phyloP scores from a whole-genome alignment of 2,329 filamentous ascomycete genomes.

The Dothideomycetidae sp. region DNA sequence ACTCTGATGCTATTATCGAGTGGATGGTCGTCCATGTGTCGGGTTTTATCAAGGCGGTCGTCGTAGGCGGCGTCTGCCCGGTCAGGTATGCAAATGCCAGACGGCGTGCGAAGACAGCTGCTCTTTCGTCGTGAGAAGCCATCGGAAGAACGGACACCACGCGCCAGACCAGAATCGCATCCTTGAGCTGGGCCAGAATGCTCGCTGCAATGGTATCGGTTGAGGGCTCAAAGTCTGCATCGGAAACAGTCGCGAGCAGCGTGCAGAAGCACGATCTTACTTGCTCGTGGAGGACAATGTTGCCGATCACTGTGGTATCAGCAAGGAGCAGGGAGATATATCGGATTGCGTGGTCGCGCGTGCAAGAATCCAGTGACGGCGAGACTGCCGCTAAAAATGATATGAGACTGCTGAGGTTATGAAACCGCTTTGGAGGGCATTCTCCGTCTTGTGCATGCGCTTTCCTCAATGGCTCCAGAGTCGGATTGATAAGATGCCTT shows the following conservation, averaged over 20 bases:
- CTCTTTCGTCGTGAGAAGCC: conserved; percentile 30
- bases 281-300: not conserved
- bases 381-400: not conserved
- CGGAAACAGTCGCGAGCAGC: not conserved
- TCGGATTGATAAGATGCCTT: not conserved
- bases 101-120: conserved; percentile 49
- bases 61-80: conserved; percentile 9
- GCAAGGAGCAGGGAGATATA: conserved; percentile 1
- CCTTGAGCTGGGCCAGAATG: not conserved
- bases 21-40: conserved; percentile 2
- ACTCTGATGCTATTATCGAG: conserved; percentile 7
- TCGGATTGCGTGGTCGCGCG: not conserved
- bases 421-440: not conserved
- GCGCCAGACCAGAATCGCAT: conserved; percentile 40
- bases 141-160: conserved; percentile 46
- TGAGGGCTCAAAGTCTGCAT: too few relatives aligned
- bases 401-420: conserved; percentile 1
- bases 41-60: not conserved
- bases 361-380: not conserved
- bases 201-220: too few relatives aligned
- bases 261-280: not conserved
- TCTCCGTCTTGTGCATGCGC: too few relatives aligned
- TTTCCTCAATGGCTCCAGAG: too few relatives aligned
- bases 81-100: conserved; percentile 54
- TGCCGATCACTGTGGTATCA: not conserved